Evolutionary conservation across 2,329 filamentous ascomycete species (phyloP).

Genomic region (Cladophialophora bantiana): DNA sequence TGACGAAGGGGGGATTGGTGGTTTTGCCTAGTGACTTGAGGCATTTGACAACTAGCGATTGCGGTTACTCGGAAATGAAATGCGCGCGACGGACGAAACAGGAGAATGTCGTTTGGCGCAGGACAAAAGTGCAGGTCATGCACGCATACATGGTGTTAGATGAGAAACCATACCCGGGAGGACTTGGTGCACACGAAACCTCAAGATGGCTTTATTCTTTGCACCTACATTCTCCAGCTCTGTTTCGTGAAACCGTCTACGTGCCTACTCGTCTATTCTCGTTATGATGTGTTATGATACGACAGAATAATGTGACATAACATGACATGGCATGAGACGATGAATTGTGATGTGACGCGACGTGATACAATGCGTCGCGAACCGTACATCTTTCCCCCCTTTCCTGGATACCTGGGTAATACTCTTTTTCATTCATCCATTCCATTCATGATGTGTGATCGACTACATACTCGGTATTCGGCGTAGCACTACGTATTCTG

Average conservation of each 20-base stretch:
- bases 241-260: too few species aligned
- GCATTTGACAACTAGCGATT: slow-evolving; percentile 6
- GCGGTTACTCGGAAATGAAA: neutral
- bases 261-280: too few species aligned
- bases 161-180: neutral
- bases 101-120: slow-evolving; percentile 2
- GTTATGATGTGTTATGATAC: neutral
- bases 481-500: too few species aligned
- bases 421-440: too few species aligned
- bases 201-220: neutral
- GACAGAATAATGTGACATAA: too few species aligned
- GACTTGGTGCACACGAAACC: neutral
- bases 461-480: too few species aligned
- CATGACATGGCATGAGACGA: too few species aligned
- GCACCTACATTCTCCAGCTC: too few species aligned
- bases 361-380: neutral
- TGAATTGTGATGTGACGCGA: neutral
- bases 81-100: neutral
- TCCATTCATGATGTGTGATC: too few species aligned
- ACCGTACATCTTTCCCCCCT: too few species aligned
- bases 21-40: neutral
- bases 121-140: neutral
- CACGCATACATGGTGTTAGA: slow-evolving; percentile 1
- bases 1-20: neutral
- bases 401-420: too few species aligned